phyloP scores from a whole-genome alignment of 2,329 filamentous ascomycete genomes.

The Colletotrichum incanum region DNA sequence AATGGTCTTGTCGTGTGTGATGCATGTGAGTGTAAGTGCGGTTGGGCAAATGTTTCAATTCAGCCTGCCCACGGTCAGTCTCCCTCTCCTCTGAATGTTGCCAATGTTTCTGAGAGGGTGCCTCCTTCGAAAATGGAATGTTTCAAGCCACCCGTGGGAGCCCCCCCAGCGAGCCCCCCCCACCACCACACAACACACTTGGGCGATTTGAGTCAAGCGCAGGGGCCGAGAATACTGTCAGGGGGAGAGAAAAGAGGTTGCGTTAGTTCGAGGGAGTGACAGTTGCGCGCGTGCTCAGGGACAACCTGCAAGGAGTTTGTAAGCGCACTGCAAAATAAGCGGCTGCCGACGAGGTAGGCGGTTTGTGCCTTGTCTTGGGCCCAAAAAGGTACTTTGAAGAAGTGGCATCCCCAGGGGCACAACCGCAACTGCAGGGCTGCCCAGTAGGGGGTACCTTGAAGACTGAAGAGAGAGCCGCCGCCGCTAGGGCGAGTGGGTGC shows the following conservation, averaged over 20 bases:
- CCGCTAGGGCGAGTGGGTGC: slow-evolving; percentile 33
- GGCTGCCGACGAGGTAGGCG: too few species aligned
- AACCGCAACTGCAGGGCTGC: background rate
- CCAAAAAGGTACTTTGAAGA: background rate
- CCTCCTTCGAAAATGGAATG: slow-evolving; percentile 10
- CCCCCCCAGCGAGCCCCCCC: background rate
- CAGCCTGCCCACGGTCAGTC: slow-evolving; percentile 15
- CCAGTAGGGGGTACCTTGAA: background rate
- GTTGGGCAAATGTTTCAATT: slow-evolving; percentile 41
- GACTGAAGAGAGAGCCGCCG: slow-evolving; percentile 24
- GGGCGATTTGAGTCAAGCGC: slow-evolving; percentile 13
- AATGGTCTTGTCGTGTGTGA: slow-evolving; percentile 19
- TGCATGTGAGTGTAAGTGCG: slow-evolving; percentile 24
- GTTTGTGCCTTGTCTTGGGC: background rate
- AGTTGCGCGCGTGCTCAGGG: background rate
- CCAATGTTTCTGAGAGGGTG: slow-evolving; percentile 9
- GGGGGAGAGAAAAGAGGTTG: slow-evolving; percentile 25
- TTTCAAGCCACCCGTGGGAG: slow-evolving; percentile 20
- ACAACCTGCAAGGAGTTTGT: slow-evolving; percentile 6
- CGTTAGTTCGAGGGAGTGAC: slow-evolving; percentile 28
- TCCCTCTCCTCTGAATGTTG: slow-evolving; percentile 2
- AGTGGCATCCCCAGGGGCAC: background rate
- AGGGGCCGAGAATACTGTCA: slow-evolving; percentile 30
- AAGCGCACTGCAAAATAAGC: background rate
- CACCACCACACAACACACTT: background rate